Evolutionary conservation across 1,284 basidiomycete species (phyloP), one percentile per base, ranked within the genome.

Genomic region (Cryptococcus jaspeensis): DNA sequence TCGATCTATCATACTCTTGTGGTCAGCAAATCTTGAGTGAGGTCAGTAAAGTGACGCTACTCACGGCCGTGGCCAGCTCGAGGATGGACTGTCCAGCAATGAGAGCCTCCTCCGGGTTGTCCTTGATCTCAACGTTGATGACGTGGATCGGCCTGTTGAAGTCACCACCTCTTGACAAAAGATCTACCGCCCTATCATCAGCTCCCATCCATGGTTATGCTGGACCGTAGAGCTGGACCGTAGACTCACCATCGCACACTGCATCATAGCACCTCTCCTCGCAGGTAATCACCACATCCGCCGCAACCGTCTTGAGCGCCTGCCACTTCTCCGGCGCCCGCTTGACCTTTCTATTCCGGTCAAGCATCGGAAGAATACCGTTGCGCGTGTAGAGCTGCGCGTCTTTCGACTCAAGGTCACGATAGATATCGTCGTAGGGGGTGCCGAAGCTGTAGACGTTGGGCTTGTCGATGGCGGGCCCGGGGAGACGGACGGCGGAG

Each of bases 241-340:
- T 11, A 49, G 2, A 72, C 85, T 71, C 68, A 94, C 94, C 94
- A 76, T 99, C 96, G 72, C 95, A 98, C 18, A 99, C 96, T 2
- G 92, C 89, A 73, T 99, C 96, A 76, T 93, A 99, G 78, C 96
- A 99, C 56, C 95, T 84, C 77, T 99, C 96, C 79, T 99, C 96
- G 77, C 96, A 99, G 3, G 96, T 99, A 66, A 99, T 96, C 15
- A 99, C 95, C 15, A 99, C 84, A 73, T 99, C 96, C 6, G 91
- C 91, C 12, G 92, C 81, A 1, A 87, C 86, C 9, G 63, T 62
- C 69, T 82, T 88, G 54, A 84, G 88, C 53, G 98, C 94, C 69
- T 99, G 95, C 93, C 94, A 99, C 63, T 93, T 84, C 74, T 99
- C 93, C 37, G 96, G 96, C 8, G 95, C 94, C 4, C 82, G 75